Percentiles rank a stretch among this genome's conserved stretches.
Conservation (phyloP, 192 early-diverging fungal species). For the Coemansia sp. region DNA sequence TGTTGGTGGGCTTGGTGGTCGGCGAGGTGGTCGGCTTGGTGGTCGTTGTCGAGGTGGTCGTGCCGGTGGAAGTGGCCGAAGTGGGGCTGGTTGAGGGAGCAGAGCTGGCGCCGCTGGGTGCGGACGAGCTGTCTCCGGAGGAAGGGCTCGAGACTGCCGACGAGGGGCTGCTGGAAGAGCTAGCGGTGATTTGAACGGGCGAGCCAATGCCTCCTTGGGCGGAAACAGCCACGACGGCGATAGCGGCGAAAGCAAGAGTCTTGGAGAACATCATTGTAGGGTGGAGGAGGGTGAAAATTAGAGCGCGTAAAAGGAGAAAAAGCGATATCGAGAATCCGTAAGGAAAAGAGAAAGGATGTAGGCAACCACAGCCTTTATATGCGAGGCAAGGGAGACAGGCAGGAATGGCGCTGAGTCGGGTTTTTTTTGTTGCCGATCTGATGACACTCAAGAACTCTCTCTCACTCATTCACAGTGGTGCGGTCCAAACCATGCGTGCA, state of each 20-base stretch:
- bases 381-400: background rate
- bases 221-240: slow-evolving; percentile 32
- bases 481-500: background rate
- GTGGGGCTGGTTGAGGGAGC: background rate
- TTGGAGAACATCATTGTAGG: slow-evolving; percentile 53
- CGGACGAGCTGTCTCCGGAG: background rate
- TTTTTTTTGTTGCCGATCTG: too few relatives aligned
- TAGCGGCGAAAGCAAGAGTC: slow-evolving; percentile 36
- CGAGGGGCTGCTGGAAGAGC: background rate
- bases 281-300: too few relatives aligned
- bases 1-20: too few relatives aligned
- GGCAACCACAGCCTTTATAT: background rate
- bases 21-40: background rate
- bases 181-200: slow-evolving; percentile 2
- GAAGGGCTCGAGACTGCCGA: background rate
- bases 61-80: background rate
- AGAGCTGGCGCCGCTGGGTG: background rate
- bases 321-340: background rate
- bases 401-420: too few relatives aligned
- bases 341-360: background rate
- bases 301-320: background rate
- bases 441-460: too few relatives aligned
- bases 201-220: slow-evolving; percentile 32
- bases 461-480: background rate
- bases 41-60: background rate